These are phyloP conservation scores for Sungouiozyma ichnusensis DNA, from an alignment of 805 yeast species.

Conservation along the genomic window DNA sequence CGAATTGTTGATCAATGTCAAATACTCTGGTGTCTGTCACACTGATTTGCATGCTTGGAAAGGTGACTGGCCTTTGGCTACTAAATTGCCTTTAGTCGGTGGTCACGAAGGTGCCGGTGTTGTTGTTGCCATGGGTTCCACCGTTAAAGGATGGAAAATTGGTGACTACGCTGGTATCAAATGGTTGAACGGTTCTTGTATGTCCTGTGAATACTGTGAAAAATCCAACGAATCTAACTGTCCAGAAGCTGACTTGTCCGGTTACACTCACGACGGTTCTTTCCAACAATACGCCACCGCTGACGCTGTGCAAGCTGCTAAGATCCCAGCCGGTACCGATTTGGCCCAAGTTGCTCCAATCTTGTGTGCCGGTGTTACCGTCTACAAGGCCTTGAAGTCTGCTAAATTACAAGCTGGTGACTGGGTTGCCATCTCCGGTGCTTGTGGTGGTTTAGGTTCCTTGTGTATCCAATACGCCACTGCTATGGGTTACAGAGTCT, in stretches of 20 bases:
- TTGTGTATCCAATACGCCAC: constrained; percentile 66
- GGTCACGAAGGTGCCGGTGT: constrained; percentile 71
- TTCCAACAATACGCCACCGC: constrained; percentile 61
- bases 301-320: constrained; percentile 54
- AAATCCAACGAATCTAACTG: constrained; percentile 54
- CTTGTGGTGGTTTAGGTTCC: constrained; percentile 75
- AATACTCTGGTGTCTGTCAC: constrained; percentile 68
- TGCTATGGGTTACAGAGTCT: constrained; percentile 63
- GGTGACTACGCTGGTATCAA: constrained; percentile 62
- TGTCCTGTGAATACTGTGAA: constrained; percentile 55
- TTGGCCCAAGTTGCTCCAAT: constrained; percentile 50
- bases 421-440: constrained; percentile 70
- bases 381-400: constrained; percentile 56
- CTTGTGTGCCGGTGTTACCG: constrained; percentile 60
- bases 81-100: constrained; percentile 53
- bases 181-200: constrained; percentile 61
- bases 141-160: constrained; percentile 48
- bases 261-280: constrained; percentile 64
- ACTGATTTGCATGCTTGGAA: constrained; percentile 69
- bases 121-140: constrained; percentile 52
- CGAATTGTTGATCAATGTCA: constrained; percentile 55
- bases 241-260: constrained; percentile 57
- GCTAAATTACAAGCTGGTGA: constrained; percentile 52
- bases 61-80: constrained; percentile 58
- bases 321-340: constrained; percentile 44